Evolutionary conservation across 352 stramenopile species (phyloP).

Genomic region (Globisporangium radiosum): DNA sequence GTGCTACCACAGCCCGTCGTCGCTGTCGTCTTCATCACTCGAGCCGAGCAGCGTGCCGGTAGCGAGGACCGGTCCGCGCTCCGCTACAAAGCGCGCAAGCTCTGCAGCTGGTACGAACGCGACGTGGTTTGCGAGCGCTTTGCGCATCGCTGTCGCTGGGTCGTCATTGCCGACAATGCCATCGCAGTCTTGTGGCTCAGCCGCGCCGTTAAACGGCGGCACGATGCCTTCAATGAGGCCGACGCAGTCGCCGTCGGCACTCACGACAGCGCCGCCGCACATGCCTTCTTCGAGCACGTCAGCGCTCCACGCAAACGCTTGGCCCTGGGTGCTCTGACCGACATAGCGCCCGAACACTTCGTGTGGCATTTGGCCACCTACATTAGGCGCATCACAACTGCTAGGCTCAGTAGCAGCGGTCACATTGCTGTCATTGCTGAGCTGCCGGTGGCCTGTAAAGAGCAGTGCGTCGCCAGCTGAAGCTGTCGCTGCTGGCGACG

Average conservation of each 20-base stretch:
- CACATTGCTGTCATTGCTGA: slow-evolving; percentile 8
- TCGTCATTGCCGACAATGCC: slow-evolving; percentile 14
- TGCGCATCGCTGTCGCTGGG: slow-evolving; percentile 40
- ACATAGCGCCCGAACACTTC: slow-evolving; percentile 53
- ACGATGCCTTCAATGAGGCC: slow-evolving; percentile 79
- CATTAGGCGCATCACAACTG: neutral
- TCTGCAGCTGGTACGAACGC: slow-evolving; percentile 54
- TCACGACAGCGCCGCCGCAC: slow-evolving; percentile 67
- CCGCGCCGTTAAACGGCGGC: slow-evolving; percentile 25
- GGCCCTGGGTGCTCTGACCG: slow-evolving; percentile 40
- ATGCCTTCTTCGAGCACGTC: slow-evolving; percentile 75
- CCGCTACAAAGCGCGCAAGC: slow-evolving; percentile 39
- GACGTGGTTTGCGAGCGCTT: slow-evolving; percentile 62
- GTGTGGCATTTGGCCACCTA: slow-evolving; percentile 35
- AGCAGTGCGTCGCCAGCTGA: slow-evolving; percentile 31
- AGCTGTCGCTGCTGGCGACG: slow-evolving; percentile 9
- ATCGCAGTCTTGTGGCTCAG: slow-evolving; percentile 15
- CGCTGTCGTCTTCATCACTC: slow-evolving; percentile 8
- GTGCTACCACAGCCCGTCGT: slow-evolving; percentile 11
- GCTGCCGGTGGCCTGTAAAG: slow-evolving; percentile 48
- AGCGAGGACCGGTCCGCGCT: slow-evolving; percentile 20
- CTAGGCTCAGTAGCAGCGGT: no score
- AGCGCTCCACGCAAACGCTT: slow-evolving; percentile 71
- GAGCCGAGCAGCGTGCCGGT: slow-evolving; percentile 29
- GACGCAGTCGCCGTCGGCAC: slow-evolving; percentile 34